phyloP scores from a whole-genome alignment of 441 rosid species.

The Viola pubescens region DNA sequence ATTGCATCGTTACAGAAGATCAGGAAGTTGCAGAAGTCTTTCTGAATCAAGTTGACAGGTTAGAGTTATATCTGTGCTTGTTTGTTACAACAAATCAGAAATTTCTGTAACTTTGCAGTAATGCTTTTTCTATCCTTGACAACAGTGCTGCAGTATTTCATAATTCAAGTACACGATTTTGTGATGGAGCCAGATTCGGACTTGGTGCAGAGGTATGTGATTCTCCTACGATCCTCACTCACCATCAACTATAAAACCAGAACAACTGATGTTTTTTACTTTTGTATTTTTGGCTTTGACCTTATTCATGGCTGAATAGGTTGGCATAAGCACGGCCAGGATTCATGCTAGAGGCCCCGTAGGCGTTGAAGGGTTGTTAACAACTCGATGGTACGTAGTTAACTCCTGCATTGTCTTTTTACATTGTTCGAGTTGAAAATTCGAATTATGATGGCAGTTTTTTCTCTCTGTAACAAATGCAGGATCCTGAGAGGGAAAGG shows the following conservation, averaged over 20 bases:
- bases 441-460: not conserved
- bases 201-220: slow-evolving; percentile 82
- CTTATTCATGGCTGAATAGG: slow-evolving; percentile 32
- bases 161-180: slow-evolving; percentile 82
- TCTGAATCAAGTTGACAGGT: slow-evolving; percentile 78
- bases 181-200: slow-evolving; percentile 86
- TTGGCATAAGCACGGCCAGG: slow-evolving; percentile 85
- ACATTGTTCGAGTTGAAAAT: not conserved
- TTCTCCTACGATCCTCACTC: not conserved
- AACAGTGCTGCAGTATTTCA: slow-evolving; percentile 92
- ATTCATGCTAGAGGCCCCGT: slow-evolving; percentile 97
- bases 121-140: not conserved
- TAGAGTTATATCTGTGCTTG: not conserved
- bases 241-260: too few species aligned
- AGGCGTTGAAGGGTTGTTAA: slow-evolving; percentile 86
- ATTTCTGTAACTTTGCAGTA: not conserved
- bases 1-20: slow-evolving; percentile 73
- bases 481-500: slow-evolving; percentile 84
- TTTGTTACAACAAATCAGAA: too few species aligned
- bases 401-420: not conserved
- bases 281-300: not conserved
- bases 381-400: slow-evolving; percentile 66
- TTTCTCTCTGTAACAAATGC: slow-evolving; percentile 12
- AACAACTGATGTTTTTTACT: slow-evolving; percentile 1
- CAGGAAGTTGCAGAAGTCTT: slow-evolving; percentile 49